Base-by-base conservation (phyloP, 2,329 filamentous ascomycete species). In the Tetracladium maxilliforme region DNA sequence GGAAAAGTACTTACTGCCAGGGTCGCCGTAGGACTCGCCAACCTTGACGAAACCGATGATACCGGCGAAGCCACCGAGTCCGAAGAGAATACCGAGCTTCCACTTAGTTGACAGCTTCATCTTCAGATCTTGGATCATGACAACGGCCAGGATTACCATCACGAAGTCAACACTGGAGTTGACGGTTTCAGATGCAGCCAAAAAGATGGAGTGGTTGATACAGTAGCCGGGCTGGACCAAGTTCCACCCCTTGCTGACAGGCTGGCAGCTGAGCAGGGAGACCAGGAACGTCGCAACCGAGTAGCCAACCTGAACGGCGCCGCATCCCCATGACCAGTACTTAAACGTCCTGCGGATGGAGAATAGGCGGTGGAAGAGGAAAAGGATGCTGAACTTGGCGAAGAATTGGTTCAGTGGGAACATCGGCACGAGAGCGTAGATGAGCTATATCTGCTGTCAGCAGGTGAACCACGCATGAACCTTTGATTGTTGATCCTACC, bases 21-120 rank as follows among this genome's bases (percentile, higher is more conserved):
- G 17, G 11, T 13, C 19, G 11, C 19, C 27, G 24, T 29, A 32
- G 6, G 23, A 23, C 9, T 26, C 14, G 14, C 19, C 27, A 9
- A 32, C 24, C 27, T 32, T 32, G 26, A 32, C 14, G 21, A 32
- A 29, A 11, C 26, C 25, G 15, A 27, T 21, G 16, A 33, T 21
- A 12, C 24, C 29, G 9, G 21, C 23, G 19, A 33, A 14, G 24
- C 25, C 22, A 10, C 29, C 31, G 7, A 33, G 11, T 7, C 22
- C 29, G 12, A 33, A 31, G 6, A 33, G 15, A 14, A 28, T n/a
- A 25, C 14, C 10, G 9, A 19, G 18, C 18, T 19, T 19, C 18
- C 8, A n/a, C 18, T 19, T 19, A 8, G 18, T 9, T 8, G 18
- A 8, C 8, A 19, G 18, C 8, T 19, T 11, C 8, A 19, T 19